Evolutionary conservation across 2,329 filamentous ascomycete genomes (phyloP).

Genomic region (Fusarium proliferatum): DNA sequence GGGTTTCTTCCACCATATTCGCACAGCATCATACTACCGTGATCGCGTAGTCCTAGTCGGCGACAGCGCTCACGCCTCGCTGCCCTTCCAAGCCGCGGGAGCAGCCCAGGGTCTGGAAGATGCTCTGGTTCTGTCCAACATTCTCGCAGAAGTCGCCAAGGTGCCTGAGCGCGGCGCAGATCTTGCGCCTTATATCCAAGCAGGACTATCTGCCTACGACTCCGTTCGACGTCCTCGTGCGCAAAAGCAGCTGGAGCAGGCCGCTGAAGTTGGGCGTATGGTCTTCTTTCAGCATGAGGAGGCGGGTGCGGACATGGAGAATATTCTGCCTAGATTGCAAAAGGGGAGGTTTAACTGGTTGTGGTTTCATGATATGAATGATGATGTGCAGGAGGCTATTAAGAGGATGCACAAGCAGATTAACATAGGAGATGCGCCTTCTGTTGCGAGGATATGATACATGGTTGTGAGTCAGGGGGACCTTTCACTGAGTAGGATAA

Average conservation of each 20-base stretch:
- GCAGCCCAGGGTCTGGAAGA: not conserved
- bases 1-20: not conserved
- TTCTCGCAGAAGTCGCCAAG: not conserved
- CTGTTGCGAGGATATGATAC: not conserved
- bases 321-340: not conserved
- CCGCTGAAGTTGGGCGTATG: not conserved
- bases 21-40: not conserved
- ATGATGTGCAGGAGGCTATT: not conserved
- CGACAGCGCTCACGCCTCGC: not conserved
- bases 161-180: rapidly evolving
- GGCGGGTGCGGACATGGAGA: not conserved
- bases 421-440: not conserved
- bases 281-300: not conserved
- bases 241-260: not conserved
- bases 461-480: too few species aligned
- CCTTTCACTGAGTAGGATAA: too few species aligned
- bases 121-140: rapidly evolving
- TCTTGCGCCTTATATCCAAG: not conserved
- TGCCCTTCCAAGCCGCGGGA: not conserved
- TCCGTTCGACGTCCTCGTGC: not conserved
- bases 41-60: not conserved
- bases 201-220: not conserved
- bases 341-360: not conserved
- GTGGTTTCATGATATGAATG: not conserved
- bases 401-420: not conserved